Evolutionary conservation across 73 alveolate species (phyloP).

Genomic region (Stentor roeselii): DNA sequence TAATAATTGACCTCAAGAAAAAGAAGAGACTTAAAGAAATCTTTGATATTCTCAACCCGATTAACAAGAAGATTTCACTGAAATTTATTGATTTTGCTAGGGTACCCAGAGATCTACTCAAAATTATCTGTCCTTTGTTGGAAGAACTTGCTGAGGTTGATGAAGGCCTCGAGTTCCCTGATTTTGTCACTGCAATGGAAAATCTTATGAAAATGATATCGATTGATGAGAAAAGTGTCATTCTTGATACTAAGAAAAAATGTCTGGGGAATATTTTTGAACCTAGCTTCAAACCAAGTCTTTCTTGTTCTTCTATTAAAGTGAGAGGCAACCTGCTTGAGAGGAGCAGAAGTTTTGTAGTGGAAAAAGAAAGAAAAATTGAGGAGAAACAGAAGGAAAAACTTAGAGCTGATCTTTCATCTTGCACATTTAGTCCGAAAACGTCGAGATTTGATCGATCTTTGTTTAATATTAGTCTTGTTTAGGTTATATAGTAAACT

Average conservation of each 20-base stretch:
- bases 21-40: background rate
- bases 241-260: background rate
- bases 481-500: too few species aligned
- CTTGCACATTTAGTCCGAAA: background rate
- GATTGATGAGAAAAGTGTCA: background rate
- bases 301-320: too few species aligned
- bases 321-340: background rate
- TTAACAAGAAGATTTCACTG: too few species aligned
- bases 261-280: background rate
- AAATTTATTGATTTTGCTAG: background rate
- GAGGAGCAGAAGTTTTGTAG: background rate
- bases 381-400: background rate
- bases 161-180: background rate
- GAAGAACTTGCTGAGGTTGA: background rate
- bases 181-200: background rate
- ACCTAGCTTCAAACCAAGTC: background rate
- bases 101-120: background rate
- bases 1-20: background rate
- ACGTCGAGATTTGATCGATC: background rate
- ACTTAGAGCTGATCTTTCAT: background rate
- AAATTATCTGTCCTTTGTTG: background rate
- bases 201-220: background rate
- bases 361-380: background rate
- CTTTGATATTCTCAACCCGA: background rate
- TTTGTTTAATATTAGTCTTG: too few species aligned